A percentile compares a stretch with the other conserved stretches of the same genome.
phyloP scores from a whole-genome alignment of 495 filamentous ascomycete genomes.

The Hyaloscypha bicolor region DNA sequence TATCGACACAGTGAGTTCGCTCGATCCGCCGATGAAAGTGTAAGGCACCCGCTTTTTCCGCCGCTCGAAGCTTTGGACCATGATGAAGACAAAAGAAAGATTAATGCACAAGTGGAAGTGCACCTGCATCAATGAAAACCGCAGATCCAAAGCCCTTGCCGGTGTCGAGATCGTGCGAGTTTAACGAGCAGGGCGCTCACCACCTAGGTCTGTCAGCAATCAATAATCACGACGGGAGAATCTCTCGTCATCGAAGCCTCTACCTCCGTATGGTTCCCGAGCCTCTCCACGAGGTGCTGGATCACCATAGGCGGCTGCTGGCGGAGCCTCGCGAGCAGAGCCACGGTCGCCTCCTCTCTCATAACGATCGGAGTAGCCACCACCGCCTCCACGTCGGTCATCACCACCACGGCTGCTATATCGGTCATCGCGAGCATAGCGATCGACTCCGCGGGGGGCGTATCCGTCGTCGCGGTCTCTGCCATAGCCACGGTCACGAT shows the following conservation, averaged over 20 bases:
- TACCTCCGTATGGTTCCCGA: conserved; percentile 62
- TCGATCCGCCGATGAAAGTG: conserved; percentile 33
- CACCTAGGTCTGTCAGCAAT: conserved; percentile 34
- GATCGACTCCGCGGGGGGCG: conserved; percentile 39
- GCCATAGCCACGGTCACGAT: conserved; percentile 29
- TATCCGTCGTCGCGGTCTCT: conserved; percentile 30
- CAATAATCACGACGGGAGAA: conserved; percentile 33
- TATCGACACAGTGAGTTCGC: conserved; percentile 27
- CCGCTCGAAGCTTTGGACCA: conserved; percentile 36
- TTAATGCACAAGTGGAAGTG: conserved; percentile 30
- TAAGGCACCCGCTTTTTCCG: conserved; percentile 31
- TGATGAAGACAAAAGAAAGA: conserved; percentile 33
- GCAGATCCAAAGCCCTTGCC: conserved; percentile 35
- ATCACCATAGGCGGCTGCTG: conserved; percentile 55
- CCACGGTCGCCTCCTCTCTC: conserved; percentile 47
- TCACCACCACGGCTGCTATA: conserved; percentile 48
- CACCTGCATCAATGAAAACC: conserved; percentile 37
- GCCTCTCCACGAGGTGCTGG: conserved; percentile 61
- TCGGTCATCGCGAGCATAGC: conserved; percentile 43
- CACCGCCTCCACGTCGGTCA: conserved; percentile 60
- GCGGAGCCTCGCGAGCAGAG: conserved; percentile 50
- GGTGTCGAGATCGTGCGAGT: conserved; percentile 31
- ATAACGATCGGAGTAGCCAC: conserved; percentile 55
- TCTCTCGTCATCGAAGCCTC: conserved; percentile 53
- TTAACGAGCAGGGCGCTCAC: conserved; percentile 38